These are phyloP conservation scores for Nigrospora oryzae DNA, from an alignment of 2,329 filamentous ascomycete genomes.

Conservation along the genomic window DNA sequence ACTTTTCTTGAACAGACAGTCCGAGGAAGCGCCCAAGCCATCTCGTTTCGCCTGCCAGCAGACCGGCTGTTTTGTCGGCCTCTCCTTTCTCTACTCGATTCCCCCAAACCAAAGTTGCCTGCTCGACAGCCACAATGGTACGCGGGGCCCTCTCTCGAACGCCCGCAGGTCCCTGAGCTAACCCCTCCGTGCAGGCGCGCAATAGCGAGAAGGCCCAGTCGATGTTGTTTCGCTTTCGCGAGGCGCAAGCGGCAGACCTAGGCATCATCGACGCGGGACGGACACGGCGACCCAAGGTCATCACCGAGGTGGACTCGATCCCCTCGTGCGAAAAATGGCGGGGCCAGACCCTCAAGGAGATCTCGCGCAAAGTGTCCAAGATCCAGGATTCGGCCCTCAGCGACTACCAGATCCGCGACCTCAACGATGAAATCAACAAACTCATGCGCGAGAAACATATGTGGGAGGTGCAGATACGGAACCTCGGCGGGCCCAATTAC, in stretches of 20 bases:
- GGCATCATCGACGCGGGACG: constrained; percentile 92
- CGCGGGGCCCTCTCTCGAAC: background rate
- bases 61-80: background rate
- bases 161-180: background rate
- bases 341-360: constrained; percentile 93
- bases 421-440: constrained; percentile 99
- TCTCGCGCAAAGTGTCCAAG: constrained; percentile 90
- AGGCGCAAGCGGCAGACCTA: constrained; percentile 89
- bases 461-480: constrained; percentile 96
- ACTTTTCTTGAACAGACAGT: too few relatives aligned
- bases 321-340: constrained; percentile 95
- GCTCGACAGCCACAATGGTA: background rate
- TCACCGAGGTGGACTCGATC: constrained; percentile 78
- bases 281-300: constrained; percentile 81
- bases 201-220: constrained; percentile 99
- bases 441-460: constrained; percentile 98
- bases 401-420: constrained; percentile 93
- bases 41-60: background rate
- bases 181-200: constrained; percentile 55
- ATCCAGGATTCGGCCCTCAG: constrained; percentile 89
- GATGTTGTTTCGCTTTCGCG: constrained; percentile 99
- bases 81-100: background rate
- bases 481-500: constrained; percentile 94
- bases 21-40: too few relatives aligned
- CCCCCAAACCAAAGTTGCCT: background rate